A percentile compares a stretch with the other conserved stretches of the same genome.
phyloP scores from a whole-genome alignment of 225 moss, liverwort and hornwort species.

The Pleurozium schreberi region DNA sequence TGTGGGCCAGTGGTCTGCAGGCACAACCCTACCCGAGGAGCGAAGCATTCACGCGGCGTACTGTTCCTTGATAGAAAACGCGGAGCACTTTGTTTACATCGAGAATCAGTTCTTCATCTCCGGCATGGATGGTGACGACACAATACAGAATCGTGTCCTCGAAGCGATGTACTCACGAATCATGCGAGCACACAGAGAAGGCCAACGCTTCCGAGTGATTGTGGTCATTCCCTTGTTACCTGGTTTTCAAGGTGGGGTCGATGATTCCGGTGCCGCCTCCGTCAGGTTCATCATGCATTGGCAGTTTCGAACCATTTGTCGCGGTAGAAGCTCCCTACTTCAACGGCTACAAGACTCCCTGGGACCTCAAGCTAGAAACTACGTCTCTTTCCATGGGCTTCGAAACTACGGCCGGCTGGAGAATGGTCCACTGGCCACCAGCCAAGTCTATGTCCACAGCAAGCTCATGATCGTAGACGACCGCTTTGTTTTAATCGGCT shows the following conservation, averaged over 20 bases:
- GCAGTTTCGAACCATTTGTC: slow-evolving; percentile 42
- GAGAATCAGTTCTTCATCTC: slow-evolving; percentile 54
- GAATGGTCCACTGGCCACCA: slow-evolving; percentile 29
- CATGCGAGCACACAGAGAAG: slow-evolving; percentile 17
- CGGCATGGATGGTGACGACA: slow-evolving; percentile 37
- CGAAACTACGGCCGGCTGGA: slow-evolving; percentile 20
- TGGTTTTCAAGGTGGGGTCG: slow-evolving; percentile 44
- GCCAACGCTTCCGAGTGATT: slow-evolving; percentile 28
- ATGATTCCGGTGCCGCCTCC: slow-evolving; percentile 35
- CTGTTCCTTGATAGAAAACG: slow-evolving; percentile 34
- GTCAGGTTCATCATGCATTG: slow-evolving; percentile 47
- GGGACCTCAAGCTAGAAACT: slow-evolving; percentile 12
- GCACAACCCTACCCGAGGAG: slow-evolving; percentile 30
- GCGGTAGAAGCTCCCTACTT: slow-evolving; percentile 20
- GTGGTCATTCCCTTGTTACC: slow-evolving; percentile 43
- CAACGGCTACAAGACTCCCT: slow-evolving; percentile 16
- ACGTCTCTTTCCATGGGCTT: slow-evolving; percentile 36
- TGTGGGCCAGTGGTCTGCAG: slow-evolving; percentile 42
- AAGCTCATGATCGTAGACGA: slow-evolving; percentile 49
- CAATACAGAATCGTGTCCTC: slow-evolving; percentile 29
- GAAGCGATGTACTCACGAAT: slow-evolving; percentile 34
- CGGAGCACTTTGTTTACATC: slow-evolving; percentile 38
- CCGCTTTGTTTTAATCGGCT: slow-evolving; percentile 26
- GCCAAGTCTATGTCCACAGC: slow-evolving; percentile 45
- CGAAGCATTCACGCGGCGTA: slow-evolving; percentile 36